Evolutionary conservation across 495 filamentous ascomycete species (phyloP).

Genomic region (Penicilliopsis zonata): DNA sequence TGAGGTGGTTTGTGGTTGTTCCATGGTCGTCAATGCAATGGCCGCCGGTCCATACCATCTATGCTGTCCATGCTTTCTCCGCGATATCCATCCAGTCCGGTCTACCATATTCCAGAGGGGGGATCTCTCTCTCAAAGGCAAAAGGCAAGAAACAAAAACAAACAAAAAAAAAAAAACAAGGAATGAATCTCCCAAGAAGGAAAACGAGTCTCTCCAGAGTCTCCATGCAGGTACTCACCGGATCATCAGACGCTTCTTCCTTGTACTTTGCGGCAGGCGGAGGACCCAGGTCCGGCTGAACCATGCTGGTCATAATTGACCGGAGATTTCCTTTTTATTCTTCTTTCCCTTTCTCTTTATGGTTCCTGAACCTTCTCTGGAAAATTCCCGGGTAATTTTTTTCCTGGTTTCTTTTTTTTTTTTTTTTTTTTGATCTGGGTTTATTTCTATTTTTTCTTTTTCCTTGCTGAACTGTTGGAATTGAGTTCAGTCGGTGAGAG

Average conservation of each 20-base stretch:
- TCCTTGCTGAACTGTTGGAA: too few relatives aligned
- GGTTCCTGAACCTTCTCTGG: slow-evolving; percentile 12
- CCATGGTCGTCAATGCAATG: neutral
- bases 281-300: slow-evolving; percentile 34
- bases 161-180: slow-evolving; percentile 5
- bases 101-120: too few relatives aligned
- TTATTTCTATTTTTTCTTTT: slow-evolving; percentile 1
- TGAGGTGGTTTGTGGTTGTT: neutral
- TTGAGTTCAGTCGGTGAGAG: too few relatives aligned
- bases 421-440: slow-evolving; percentile 3
- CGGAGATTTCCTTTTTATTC: slow-evolving; percentile 2
- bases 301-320: slow-evolving; percentile 34
- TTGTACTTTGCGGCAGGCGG: slow-evolving; percentile 27
- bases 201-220: neutral
- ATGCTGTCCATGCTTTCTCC: neutral
- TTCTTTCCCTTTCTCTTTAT: slow-evolving; percentile 1
- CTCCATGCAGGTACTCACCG: slow-evolving; percentile 20
- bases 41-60: neutral
- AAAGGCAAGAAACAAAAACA: slow-evolving; percentile 4
- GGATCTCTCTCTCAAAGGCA: too few relatives aligned
- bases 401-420: slow-evolving; percentile 3
- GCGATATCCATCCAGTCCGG: neutral
- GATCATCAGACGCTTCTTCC: slow-evolving; percentile 28
- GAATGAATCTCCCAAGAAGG: too few relatives aligned
- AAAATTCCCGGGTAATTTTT: neutral